Conservation (phyloP, 1,284 basidiomycete genomes). For the Singerocomus rubriflavus region DNA sequence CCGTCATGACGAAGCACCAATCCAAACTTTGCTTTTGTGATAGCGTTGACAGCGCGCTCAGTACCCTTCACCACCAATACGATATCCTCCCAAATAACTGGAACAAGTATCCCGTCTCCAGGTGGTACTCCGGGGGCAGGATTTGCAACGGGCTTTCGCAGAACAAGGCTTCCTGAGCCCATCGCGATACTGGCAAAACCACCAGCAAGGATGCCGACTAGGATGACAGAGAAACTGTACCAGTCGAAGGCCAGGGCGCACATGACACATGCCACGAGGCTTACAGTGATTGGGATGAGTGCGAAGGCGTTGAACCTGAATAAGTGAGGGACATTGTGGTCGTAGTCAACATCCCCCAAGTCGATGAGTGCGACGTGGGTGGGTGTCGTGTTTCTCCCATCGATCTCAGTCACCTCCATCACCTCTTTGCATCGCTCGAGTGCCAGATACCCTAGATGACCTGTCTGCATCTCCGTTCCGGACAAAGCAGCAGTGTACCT, state of each 20-base stretch:
- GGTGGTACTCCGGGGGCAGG: slow-evolving; percentile 19
- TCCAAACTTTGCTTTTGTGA: slow-evolving; percentile 28
- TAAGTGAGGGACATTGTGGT: slow-evolving; percentile 9
- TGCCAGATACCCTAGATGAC: slow-evolving; percentile 28
- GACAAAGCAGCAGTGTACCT: slow-evolving; percentile 26
- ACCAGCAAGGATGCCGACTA: slow-evolving; percentile 31
- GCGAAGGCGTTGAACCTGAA: slow-evolving; percentile 10
- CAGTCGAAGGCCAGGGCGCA: slow-evolving; percentile 26
- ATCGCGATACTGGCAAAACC: slow-evolving; percentile 26
- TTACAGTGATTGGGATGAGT: slow-evolving; percentile 25
- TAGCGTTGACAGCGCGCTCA: slow-evolving; percentile 25
- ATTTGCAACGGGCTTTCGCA: slow-evolving; percentile 4
- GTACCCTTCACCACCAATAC: slow-evolving; percentile 24
- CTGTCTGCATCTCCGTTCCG: slow-evolving; percentile 27
- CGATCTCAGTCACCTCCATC: neutral
- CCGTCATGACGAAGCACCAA: slow-evolving; percentile 11
- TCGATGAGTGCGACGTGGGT: slow-evolving; percentile 21
- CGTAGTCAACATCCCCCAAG: slow-evolving; percentile 10
- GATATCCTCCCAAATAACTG: slow-evolving; percentile 17
- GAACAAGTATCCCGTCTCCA: slow-evolving; percentile 22
- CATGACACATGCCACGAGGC: slow-evolving; percentile 20
- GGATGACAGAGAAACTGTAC: slow-evolving; percentile 28
- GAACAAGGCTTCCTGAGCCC: slow-evolving; percentile 21
- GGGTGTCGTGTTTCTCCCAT: slow-evolving; percentile 19
- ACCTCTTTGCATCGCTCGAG: slow-evolving; percentile 23